Evolutionary conservation across 352 stramenopile genomes (phyloP), one percentile per base, ranked within the genome.

Genomic region (Pythium coloratum): DNA sequence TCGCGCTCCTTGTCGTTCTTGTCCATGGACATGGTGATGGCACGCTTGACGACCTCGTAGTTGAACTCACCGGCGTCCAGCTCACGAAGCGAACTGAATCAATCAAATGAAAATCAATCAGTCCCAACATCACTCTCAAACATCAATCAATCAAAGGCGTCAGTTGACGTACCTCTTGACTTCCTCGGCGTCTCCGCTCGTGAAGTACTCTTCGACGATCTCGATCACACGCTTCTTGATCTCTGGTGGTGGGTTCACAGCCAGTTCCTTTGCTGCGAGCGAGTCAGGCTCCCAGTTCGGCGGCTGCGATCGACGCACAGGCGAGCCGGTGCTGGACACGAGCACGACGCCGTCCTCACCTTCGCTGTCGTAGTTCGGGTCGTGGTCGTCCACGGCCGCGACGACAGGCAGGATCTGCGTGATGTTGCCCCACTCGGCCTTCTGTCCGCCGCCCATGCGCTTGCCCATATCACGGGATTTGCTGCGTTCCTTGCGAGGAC

Each of bases 11-110:
- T 87, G 66, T 97, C 88, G 66, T 92, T 81, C 59, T 94, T 91
- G 81, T 99, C 97, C 77, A 99, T 91, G 20, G 94, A 89, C 72
- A 99, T 96, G 38, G 89, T 97, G 66, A 99, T 96, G 6, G 89
- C 92, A 38, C 95, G 85, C 75, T 99, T 99, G 34, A 99, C 93
- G 46, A 99, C 75, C 66, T 97, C 89, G 69, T 96, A 97, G 58
- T 90, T 84, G 71, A 93, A 97, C 53, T 81, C 69, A 16, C 90
- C 85, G 16, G 81, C 76, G 59, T 91, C 77, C 20, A 93, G 55
- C 40, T 93, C 85, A 18, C 76, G 77, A 47, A 92, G 54, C n/a
- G 85, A 89, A 65, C 82, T 91, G 66, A 62, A 9, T n/a, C 14
- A 67, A 1, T 24, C 14, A 67, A 6, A 50, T 8, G 54, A 55